Evolutionary conservation across 345 rosid species (phyloP), one percentile per base, ranked within the genome.

Genomic region (Brassica cretica): DNA sequence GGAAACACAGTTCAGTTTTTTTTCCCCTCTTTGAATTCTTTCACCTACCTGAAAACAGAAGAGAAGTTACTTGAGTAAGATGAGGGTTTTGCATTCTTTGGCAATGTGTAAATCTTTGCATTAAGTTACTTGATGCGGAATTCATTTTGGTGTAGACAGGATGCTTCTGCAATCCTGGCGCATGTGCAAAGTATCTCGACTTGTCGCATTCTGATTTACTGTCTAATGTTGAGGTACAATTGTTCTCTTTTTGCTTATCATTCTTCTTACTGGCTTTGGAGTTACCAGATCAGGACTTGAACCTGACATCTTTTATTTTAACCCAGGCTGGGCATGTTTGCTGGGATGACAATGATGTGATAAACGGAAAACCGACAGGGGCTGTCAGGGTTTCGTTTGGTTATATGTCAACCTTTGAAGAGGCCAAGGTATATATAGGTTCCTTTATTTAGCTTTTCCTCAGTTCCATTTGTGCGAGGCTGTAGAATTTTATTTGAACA

Each of bases 81-180:
- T 41, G 65, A 78, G 19, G 27, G 46, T 35, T 5, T 73, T 60
- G 53, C 69, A 60, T 8, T 72, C 74, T 18, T 35, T 60, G 24
- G 44, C 19, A 59, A 72, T 51, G 73, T 12, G 10, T 46, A n/a
- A 51, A 51, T 61, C 33, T 73, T 72, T 44, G 39, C 70, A 24
- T 61, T n/a, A 15, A 6, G 77, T 46, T 8, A 19, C 37, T 33
- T 68, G 61, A 67, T 76, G 30, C 30, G 74, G 64, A 59, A 59
- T 65, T 81, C 69, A 59, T 84, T 87, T 83, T 76, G 81, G 76
- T 86, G 70, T 89, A 95, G 99, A 93, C 99, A 84, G 99, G 99
- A 80, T 95, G 99, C 87, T 95, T 95, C 84, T 93, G 99, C 90
- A 95, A 94, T 85, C 98, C 98, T 14, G 98, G 98, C 66, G 97